Base-by-base conservation (phyloP, 768 basidiomycete genomes). In the Suillus hirtellus region DNA sequence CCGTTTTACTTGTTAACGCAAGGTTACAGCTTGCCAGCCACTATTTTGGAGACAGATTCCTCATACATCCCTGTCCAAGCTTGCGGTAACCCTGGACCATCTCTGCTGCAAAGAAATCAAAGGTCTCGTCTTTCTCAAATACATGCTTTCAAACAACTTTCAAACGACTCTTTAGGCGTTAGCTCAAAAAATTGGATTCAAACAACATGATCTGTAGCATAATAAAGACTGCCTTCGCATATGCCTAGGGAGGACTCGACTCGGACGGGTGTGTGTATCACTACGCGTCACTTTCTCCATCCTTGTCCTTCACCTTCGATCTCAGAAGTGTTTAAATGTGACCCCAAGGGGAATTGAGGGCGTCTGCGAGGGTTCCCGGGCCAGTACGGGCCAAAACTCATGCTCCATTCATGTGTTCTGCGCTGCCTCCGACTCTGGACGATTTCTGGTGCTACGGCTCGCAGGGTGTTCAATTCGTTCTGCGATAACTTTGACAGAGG, bases 341-440 rank as follows among this genome's bases (percentile, higher is more conserved):
- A 9, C 35, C 21, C 12, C n/a, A n/a, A 38, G 14, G 35, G n/a
- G 14, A 55, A 55, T 21, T 38, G 54, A 15, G 35, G 8, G n/a
- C 35, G n/a, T 14, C n/a, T 54, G n/a, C 4, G 34, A 2, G 71
- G 65, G 35, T 5, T 24, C 47, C 40, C 34, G 8, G 46, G 46
- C 46, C 46, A 50, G 15, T 65, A 9, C n/a, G 60, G 46, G 31
- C 63, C 31, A 3, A 64, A 63, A 8, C 65, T 69, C 11, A 58
- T 60, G 14, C 60, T 64, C 74, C 74, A 75, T 5, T 58, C 68
- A 19, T 24, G 15, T 24, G 75, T 60, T 38, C 72, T 75, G 66
- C 72, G 74, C 56, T 66, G 72, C 55, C 49, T 73, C 12, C 66
- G 66, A 37, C 64, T 69, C 65, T 61, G 67, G 35, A 76, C 54